Percentiles rank a stretch among this genome's conserved stretches.
Conservation (phyloP, 495 filamentous ascomycete species). For the Melanomma pulvis-pyrius region DNA sequence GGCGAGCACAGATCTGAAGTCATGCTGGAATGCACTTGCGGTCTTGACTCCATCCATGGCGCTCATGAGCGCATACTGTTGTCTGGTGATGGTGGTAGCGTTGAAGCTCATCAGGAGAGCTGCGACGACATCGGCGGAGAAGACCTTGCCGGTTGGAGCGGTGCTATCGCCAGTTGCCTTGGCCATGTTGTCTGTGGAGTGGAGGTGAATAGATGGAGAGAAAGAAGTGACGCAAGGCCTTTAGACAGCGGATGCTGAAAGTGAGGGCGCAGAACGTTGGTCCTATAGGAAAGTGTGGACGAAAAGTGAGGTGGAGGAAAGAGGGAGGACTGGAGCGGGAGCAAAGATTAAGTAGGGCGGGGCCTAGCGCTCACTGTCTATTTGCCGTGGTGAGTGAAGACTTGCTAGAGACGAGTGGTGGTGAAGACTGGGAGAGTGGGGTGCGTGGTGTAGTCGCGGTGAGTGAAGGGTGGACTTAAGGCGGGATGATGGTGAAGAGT, state of each 20-base stretch:
- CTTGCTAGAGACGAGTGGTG: too few relatives aligned
- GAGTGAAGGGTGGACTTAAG: too few relatives aligned
- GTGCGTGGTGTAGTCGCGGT: too few relatives aligned
- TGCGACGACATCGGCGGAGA: conserved; percentile 21
- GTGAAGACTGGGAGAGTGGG: too few relatives aligned
- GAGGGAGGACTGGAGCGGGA: background rate
- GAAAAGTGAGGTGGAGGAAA: conserved; percentile 1
- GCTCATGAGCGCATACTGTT: conserved; percentile 29
- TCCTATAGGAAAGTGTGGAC: background rate
- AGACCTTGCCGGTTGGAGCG: conserved; percentile 5
- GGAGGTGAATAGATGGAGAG: background rate
- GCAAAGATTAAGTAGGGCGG: background rate
- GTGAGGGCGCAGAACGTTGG: background rate
- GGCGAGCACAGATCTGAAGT: conserved; percentile 18
- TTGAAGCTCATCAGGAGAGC: conserved; percentile 20
- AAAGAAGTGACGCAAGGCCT: too few relatives aligned
- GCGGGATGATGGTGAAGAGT: too few relatives aligned
- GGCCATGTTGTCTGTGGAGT: background rate
- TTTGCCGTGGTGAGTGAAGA: too few relatives aligned
- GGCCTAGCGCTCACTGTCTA: too few relatives aligned
- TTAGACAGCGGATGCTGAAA: too few relatives aligned
- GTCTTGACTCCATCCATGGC: conserved; percentile 31
- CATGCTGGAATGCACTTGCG: conserved; percentile 24
- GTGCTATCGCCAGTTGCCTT: background rate
- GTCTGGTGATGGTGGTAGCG: conserved; percentile 1